Evolutionary conservation across 140 eudicot species (phyloP).

Genomic region (Anethum foeniculum): DNA sequence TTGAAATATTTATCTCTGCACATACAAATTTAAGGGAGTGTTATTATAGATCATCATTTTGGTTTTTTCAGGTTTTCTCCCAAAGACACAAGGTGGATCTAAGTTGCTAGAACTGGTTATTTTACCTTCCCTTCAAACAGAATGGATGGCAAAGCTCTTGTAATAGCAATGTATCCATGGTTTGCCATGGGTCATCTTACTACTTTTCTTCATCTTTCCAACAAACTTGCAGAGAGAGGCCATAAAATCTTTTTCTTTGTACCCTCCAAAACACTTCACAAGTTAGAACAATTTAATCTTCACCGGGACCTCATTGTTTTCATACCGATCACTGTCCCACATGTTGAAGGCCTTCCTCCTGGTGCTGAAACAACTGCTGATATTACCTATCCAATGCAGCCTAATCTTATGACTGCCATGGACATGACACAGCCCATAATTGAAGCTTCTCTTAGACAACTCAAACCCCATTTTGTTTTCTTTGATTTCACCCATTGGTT

Average conservation of each 20-base stretch:
- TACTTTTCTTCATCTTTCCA: conserved; percentile 38
- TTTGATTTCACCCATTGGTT: conserved; percentile 33
- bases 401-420: conserved; percentile 38
- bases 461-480: conserved; percentile 22
- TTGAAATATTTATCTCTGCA: too few relatives aligned
- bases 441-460: conserved; percentile 17
- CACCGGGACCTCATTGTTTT: conserved; percentile 21
- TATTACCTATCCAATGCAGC: conserved; percentile 23
- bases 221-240: conserved; percentile 32
- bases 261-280: conserved; percentile 32
- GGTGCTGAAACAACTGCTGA: conserved; percentile 47
- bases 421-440: conserved; percentile 29
- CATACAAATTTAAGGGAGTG: too few relatives aligned
- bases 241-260: conserved; percentile 26
- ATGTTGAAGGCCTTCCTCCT: conserved; percentile 41
- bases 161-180: conserved; percentile 6
- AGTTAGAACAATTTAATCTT: conserved; percentile 35
- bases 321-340: conserved; percentile 38
- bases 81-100: too few relatives aligned
- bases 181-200: conserved; percentile 58
- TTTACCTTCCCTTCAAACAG: too few relatives aligned
- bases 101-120: not conserved
- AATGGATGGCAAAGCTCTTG: not conserved
- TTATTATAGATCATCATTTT: too few relatives aligned
- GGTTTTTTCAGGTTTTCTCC: not conserved